Evolutionary conservation across 208 protist species (phyloP).

Genomic region (Tritrichomonas musculus): DNA sequence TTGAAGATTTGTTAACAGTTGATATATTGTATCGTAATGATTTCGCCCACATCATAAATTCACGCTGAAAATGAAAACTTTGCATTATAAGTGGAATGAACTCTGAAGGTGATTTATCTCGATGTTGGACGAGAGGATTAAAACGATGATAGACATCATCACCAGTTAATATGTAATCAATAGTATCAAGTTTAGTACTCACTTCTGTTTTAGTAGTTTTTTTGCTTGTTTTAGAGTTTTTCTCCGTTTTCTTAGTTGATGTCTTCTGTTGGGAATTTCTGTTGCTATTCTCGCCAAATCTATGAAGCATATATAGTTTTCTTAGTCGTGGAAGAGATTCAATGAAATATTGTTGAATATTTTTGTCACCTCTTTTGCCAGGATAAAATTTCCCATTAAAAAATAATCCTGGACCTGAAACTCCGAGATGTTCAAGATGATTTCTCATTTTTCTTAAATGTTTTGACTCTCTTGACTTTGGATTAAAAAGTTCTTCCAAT

Average conservation of each 20-base stretch:
- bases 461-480: neutral
- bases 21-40: neutral
- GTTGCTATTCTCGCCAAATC: neutral
- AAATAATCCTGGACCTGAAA: neutral
- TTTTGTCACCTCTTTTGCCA: neutral
- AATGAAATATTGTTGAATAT: neutral
- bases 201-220: too few species aligned
- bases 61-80: neutral
- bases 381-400: constrained; percentile 20
- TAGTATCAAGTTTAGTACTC: too few species aligned
- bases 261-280: too few species aligned
- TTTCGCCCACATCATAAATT: neutral
- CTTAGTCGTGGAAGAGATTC: neutral
- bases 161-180: neutral
- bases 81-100: neutral
- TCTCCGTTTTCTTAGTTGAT: too few species aligned
- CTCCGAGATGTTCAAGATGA: neutral
- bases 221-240: too few species aligned
- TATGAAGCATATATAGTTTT: neutral
- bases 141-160: neutral
- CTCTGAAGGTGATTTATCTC: neutral
- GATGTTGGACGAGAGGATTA: neutral
- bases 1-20: neutral
- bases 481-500: neutral
- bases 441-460: neutral